These are phyloP conservation scores for Apiospora aurea DNA, from an alignment of 2,329 filamentous ascomycete species.

Conservation along the genomic window DNA sequence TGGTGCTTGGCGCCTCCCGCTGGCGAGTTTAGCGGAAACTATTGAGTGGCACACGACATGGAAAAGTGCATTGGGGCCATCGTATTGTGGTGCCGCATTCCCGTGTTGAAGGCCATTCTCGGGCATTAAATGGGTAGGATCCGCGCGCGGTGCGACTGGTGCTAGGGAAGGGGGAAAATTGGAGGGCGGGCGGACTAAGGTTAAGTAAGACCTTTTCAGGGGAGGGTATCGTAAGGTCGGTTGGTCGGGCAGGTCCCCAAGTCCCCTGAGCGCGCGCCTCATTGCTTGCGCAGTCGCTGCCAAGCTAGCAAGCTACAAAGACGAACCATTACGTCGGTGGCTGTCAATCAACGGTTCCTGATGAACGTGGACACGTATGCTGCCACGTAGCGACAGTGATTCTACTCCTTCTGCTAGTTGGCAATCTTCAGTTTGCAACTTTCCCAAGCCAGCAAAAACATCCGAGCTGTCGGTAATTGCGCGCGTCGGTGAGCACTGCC, in stretches of 20 bases:
- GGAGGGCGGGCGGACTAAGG: not conserved
- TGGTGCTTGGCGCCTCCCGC: not conserved
- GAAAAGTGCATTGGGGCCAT: not conserved
- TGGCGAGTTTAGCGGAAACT: not conserved
- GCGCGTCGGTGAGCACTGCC: not conserved
- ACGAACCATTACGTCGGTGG: not conserved
- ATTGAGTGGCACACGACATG: conserved; percentile 1
- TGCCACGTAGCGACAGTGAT: not conserved
- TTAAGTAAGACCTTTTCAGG: not conserved
- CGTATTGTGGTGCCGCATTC: conserved; percentile 5
- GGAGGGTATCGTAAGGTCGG: not conserved
- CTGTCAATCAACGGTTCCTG: not conserved
- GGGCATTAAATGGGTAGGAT: conserved; percentile 6
- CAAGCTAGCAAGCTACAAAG: not conserved
- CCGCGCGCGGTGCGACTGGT: conserved; percentile 4
- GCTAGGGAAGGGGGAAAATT: not conserved
- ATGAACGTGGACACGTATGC: not conserved
- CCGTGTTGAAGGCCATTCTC: not conserved
- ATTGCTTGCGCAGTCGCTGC: not conserved
- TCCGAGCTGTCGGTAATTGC: not conserved
- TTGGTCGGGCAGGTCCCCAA: not conserved
- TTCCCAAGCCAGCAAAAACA: not conserved
- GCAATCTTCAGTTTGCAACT: not conserved
- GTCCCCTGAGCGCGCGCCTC: not conserved
- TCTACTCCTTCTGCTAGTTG: not conserved